Evolutionary conservation across 2,329 filamentous ascomycete genomes (phyloP), one percentile per base, ranked within the genome.

Genomic region (Fusarium globosum): DNA sequence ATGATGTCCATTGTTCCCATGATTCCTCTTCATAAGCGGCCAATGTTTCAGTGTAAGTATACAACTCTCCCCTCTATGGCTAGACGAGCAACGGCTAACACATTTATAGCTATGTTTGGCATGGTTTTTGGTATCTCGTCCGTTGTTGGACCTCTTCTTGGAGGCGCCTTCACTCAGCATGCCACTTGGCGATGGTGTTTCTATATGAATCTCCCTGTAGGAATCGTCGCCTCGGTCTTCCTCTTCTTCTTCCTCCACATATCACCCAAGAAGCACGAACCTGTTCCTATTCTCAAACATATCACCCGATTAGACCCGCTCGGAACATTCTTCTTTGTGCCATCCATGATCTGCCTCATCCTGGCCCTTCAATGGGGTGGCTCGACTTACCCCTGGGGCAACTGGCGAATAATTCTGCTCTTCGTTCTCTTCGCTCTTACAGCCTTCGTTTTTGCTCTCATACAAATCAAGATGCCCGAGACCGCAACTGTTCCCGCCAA

Each of bases 281-380:
- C 81, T 13, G 80, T 79, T 20, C 71, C 81, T 2, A 38, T 84
- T 38, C 78, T 78, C 59, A 79, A 84, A 62, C 87, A 89, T 56
- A 77, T 89, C 59, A 82, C 83, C 71, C 85, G 87, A 1, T 83
- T 91, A 55, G 89, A 92, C 65, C 88, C 88, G 1, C 77, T 91
- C 4, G 90, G 90, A 33, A 90, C 88, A 13, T 76, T 88, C 20
- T 85, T 91, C 79, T 88, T 92, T 71, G 80, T 92, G 21, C 89
- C 90, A 0, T 85, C 86, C 38, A 85, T 91, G 43, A 83, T 91
- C 20, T 89, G 86, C 69, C 86, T 92, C 42, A 80, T 92, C 7
- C 82, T 93, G 10, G 90, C 90, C 2, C 82, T 93, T 39, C 88
- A 92, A 75, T 92, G 89, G 90, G 89, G 89, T 58, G 89, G 89